Base-by-base conservation (phyloP, 257 asterid genomes). In the Solanum appendiculatum region DNA sequence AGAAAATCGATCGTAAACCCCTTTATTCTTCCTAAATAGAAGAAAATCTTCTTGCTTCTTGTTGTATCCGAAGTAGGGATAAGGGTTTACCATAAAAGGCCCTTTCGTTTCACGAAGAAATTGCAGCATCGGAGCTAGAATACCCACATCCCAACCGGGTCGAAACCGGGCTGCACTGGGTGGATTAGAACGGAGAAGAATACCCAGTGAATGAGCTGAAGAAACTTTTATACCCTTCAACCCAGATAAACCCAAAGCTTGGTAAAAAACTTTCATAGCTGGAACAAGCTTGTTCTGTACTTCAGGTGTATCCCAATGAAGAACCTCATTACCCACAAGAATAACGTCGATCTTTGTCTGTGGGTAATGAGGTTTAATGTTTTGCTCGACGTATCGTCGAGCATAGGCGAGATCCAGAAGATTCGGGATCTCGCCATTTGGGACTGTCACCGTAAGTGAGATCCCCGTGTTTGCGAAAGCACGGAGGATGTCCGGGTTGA, bases 11-110 rank as follows among this genome's bases (percentile, higher is more conserved):
- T 95, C 99, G 84, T 81, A 89, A 3, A 88, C 3, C 0, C 95
- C 94, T 21, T 83, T 81, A 34, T 87, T 90, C 1, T 90, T 89
- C 8, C 90, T 86, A 89, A 95, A 95, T 0, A 94, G 36, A 0
- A 94, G 88, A 89, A 95, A 93, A 33, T 91, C 86, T 15, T 95
- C 87, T 20, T 91, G 89, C 0, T 89, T 90, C 2, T 95, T 93
- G 86, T 89, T 86, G 90, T 90, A 94, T 0, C 95, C 98, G 87
- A 97, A 95, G 36, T 92, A 97, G 3, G 99, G 99, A 87, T 97
- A 97, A 5, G 98, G 98, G 89, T 97, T 97, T 1, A 97, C 98
- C 98, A 96, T 95, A 84, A 97, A 97, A 0, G 99, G 97, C 0
- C 95, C 74, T 13, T 90, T 91, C 0, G 99, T 89, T 3, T 94